Conservation (phyloP, 768 basidiomycete species). For the Termitomyces sp. region DNA sequence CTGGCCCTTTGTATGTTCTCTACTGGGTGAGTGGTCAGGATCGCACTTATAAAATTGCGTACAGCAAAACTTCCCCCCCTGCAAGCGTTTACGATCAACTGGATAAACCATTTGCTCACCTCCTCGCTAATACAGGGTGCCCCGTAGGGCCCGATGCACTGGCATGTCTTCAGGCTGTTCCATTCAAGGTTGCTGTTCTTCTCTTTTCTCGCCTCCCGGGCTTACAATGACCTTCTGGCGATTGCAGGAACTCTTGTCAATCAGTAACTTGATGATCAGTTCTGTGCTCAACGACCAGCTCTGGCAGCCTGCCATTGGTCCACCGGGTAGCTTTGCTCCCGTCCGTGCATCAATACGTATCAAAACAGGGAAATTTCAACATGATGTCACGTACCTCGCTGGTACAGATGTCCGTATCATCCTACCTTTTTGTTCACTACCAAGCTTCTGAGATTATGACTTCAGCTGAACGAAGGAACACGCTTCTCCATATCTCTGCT, state of each 20-base stretch:
- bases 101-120: constrained; percentile 42
- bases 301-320: constrained; percentile 53
- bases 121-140: constrained; percentile 42
- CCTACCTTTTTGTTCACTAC: background rate
- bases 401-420: constrained; percentile 44
- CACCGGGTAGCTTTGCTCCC: constrained; percentile 40
- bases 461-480: constrained; percentile 50
- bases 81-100: constrained; percentile 43
- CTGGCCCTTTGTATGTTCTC: constrained; percentile 44
- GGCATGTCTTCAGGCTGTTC: constrained; percentile 38
- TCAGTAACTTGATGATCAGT: constrained; percentile 39
- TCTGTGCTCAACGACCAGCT: constrained; percentile 44
- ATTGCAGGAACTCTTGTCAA: constrained; percentile 44
- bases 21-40: too few species aligned
- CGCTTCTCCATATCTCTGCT: constrained; percentile 33
- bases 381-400: constrained; percentile 42
- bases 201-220: background rate
- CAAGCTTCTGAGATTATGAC: background rate
- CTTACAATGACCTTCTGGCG: too few species aligned
- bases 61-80: constrained; percentile 45
- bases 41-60: background rate
- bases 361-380: constrained; percentile 41
- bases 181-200: constrained; percentile 29
- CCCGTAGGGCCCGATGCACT: constrained; percentile 30
- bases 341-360: constrained; percentile 40